Evolutionary conservation across 2,329 filamentous ascomycete genomes (phyloP).

Genomic region (Beauveria pseudobassiana): DNA sequence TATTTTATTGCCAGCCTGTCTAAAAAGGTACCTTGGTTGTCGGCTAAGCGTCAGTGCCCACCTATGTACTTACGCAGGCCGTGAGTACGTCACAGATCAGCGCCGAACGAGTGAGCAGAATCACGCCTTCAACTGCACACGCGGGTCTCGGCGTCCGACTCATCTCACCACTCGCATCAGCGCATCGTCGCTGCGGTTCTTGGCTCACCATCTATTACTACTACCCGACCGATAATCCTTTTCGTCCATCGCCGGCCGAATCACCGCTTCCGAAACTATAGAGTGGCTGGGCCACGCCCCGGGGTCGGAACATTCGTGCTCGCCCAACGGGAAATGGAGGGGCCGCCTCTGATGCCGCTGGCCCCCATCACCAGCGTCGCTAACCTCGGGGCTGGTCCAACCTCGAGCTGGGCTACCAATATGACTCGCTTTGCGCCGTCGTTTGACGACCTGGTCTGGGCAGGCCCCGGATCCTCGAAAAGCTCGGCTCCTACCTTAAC

Average conservation of each 20-base stretch:
- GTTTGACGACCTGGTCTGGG: conserved; percentile 60
- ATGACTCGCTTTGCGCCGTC: conserved; percentile 55
- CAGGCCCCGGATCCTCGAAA: conserved; percentile 61
- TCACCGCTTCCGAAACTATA: background rate
- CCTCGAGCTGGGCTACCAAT: conserved; percentile 49
- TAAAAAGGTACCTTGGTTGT: no score
- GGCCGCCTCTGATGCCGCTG: background rate
- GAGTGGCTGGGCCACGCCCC: conserved; percentile 3
- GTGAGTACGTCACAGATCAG: background rate
- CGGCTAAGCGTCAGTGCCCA: background rate
- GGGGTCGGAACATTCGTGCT: background rate
- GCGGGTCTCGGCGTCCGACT: background rate
- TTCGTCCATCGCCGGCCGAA: background rate
- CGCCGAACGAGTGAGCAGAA: background rate
- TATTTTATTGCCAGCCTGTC: no score
- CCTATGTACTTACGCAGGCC: background rate
- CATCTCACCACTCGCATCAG: conserved; percentile 4
- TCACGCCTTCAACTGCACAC: background rate
- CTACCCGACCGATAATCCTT: background rate
- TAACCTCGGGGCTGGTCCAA: conserved; percentile 39
- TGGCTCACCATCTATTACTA: background rate
- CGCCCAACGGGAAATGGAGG: conserved; percentile 2
- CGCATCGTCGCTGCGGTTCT: conserved; percentile 1
- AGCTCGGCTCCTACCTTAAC: conserved; percentile 56
- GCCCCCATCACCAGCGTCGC: background rate